phyloP scores from a whole-genome alignment of 805 yeast genomes.

The Wickerhamomyces rabaulensis region DNA sequence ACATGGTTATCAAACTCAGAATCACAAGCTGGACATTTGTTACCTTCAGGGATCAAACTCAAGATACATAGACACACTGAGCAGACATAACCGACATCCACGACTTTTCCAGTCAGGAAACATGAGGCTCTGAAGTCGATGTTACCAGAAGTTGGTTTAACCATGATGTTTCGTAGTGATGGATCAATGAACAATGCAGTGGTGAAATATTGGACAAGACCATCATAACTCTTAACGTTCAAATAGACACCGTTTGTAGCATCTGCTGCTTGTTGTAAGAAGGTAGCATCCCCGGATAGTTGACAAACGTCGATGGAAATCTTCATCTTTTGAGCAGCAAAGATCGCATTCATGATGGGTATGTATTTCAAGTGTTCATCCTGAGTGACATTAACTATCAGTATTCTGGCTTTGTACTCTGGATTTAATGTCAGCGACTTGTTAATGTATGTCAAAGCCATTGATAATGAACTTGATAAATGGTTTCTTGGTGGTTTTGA shows the following conservation, averaged over 20 bases:
- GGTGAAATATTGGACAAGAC: slow-evolving; percentile 74
- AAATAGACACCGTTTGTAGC: slow-evolving; percentile 90
- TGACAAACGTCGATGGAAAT: slow-evolving; percentile 90
- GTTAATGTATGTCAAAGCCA: slow-evolving; percentile 78
- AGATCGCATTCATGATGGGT: slow-evolving; percentile 91
- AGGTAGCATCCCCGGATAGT: slow-evolving; percentile 66
- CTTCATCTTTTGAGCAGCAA: slow-evolving; percentile 91
- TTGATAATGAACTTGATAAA: slow-evolving; percentile 73
- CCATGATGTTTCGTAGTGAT: slow-evolving; percentile 64
- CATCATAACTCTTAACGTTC: slow-evolving; percentile 59
- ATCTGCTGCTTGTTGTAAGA: slow-evolving; percentile 92
- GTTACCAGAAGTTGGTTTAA: slow-evolving; percentile 75
- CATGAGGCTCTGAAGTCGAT: slow-evolving; percentile 96
- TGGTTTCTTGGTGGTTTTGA: slow-evolving; percentile 38
- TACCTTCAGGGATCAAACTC: slow-evolving; percentile 61
- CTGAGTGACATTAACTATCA: slow-evolving; percentile 61
- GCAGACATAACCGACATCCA: slow-evolving; percentile 92
- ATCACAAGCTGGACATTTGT: slow-evolving; percentile 82
- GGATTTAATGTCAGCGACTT: slow-evolving; percentile 37
- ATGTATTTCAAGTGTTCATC: slow-evolving; percentile 80
- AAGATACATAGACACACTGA: slow-evolving; percentile 85
- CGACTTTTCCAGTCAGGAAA: slow-evolving; percentile 82
- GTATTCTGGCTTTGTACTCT: slow-evolving; percentile 56
- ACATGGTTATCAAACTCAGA: slow-evolving; percentile 67
- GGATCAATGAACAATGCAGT: slow-evolving; percentile 90